Percentiles rank a stretch among this genome's conserved stretches.
Conservation (phyloP, 768 basidiomycete species). For the Galerina marginata region DNA sequence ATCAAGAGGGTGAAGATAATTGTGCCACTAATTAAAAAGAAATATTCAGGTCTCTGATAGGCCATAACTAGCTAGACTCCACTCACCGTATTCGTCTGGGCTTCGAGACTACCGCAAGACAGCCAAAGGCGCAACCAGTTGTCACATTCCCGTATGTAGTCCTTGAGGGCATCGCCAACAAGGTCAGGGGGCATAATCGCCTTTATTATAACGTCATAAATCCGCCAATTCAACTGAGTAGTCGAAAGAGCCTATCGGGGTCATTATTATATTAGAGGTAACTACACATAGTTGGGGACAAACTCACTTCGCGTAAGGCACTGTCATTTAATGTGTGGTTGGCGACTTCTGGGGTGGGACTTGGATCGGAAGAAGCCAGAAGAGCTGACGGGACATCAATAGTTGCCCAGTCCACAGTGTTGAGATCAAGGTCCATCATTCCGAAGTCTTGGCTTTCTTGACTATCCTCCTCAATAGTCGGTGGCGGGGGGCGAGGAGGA, state of each 20-base stretch:
- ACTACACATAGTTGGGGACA: background rate
- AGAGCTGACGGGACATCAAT: too few species aligned
- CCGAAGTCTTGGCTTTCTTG: constrained; percentile 86
- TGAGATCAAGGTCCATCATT: constrained; percentile 48
- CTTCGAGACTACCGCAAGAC: constrained; percentile 66
- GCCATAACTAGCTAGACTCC: too few species aligned
- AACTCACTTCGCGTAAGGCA: constrained; percentile 12
- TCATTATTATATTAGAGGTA: background rate
- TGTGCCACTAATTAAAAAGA: background rate
- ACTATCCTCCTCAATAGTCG: constrained; percentile 39
- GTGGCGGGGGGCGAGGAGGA: constrained; percentile 37
- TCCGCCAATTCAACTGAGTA: constrained; percentile 6
- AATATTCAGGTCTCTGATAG: too few species aligned
- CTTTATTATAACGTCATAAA: constrained; percentile 37
- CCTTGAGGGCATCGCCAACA: background rate
- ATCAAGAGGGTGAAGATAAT: background rate
- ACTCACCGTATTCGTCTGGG: constrained; percentile 33
- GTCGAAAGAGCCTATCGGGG: constrained; percentile 5
- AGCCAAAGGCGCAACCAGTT: constrained; percentile 77
- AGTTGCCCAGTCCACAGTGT: too few species aligned
- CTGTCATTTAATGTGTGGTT: constrained; percentile 7
- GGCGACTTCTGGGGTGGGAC: background rate
- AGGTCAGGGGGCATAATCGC: constrained; percentile 36
- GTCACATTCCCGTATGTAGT: constrained; percentile 44
- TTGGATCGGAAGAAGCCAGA: constrained; percentile 20